phyloP scores from a whole-genome alignment of 2,329 filamentous ascomycete species.

The Nothomitra cinnamomea region DNA sequence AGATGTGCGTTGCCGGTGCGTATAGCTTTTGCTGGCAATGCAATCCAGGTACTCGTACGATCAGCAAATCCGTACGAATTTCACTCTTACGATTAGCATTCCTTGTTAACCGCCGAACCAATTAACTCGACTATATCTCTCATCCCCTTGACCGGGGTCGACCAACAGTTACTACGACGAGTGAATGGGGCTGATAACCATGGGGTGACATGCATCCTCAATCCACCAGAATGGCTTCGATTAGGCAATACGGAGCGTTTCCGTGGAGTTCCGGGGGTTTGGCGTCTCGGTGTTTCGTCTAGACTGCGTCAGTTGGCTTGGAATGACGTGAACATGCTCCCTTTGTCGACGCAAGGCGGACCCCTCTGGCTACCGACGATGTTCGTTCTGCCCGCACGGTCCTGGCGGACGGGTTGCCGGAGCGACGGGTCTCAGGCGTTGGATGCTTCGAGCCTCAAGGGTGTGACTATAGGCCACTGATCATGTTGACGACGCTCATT shows the following conservation, averaged over 20 bases:
- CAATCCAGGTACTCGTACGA: background rate
- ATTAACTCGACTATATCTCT: background rate
- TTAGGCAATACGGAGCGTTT: background rate
- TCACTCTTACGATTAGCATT: background rate
- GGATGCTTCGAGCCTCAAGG: too few species aligned
- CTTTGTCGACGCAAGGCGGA: too few species aligned
- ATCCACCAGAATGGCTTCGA: background rate
- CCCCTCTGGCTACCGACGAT: too few species aligned
- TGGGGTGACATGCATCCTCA: background rate
- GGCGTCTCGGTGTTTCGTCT: background rate
- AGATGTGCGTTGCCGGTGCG: background rate
- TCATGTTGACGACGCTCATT: too few species aligned
- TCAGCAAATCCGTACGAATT: background rate
- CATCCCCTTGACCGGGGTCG: background rate
- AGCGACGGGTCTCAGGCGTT: too few species aligned
- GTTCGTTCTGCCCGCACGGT: too few species aligned
- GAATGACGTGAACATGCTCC: too few species aligned
- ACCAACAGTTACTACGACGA: background rate
- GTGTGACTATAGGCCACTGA: too few species aligned
- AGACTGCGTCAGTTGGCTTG: background rate
- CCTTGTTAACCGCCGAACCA: background rate
- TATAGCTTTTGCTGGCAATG: background rate
- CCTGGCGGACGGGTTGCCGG: too few species aligned
- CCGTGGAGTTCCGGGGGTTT: background rate
- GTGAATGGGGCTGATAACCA: background rate